Evolutionary conservation across 768 basidiomycete genomes (phyloP).

Genomic region (Udeniomyces megalosporus): DNA sequence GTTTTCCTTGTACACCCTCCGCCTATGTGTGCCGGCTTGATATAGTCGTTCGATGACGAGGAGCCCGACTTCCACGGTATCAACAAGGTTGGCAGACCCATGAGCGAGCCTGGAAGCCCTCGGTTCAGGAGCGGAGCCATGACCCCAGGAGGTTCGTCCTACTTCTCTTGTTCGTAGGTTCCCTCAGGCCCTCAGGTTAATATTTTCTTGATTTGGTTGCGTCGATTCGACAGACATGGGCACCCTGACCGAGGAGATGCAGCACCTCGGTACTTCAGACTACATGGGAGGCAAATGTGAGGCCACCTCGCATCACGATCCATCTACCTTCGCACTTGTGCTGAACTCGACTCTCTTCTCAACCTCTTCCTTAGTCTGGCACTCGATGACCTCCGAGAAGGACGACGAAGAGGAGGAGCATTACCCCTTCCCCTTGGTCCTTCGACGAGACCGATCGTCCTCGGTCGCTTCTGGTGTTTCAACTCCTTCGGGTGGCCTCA

Average conservation of each 20-base stretch:
- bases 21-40: no score
- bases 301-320: no score
- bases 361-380: slow-evolving; percentile 23
- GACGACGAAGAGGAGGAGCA: slow-evolving; percentile 61
- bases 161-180: neutral
- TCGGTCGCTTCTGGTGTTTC: slow-evolving; percentile 43
- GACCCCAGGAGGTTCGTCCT: slow-evolving; percentile 49
- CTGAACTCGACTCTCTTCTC: neutral
- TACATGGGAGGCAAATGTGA: slow-evolving; percentile 44
- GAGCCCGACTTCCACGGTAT: slow-evolving; percentile 42
- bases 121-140: slow-evolving; percentile 60
- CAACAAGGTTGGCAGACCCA: slow-evolving; percentile 43
- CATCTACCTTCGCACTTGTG: slow-evolving; percentile 46
- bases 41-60: slow-evolving; percentile 32
- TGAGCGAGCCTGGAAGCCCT: slow-evolving; percentile 76
- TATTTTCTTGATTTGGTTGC: neutral
- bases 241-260: slow-evolving; percentile 72
- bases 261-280: slow-evolving; percentile 49
- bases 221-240: slow-evolving; percentile 45
- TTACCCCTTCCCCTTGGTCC: slow-evolving; percentile 32
- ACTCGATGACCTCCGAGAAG: slow-evolving; percentile 35
- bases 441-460: slow-evolving; percentile 27
- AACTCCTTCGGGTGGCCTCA: slow-evolving; percentile 8
- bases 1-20: neutral
- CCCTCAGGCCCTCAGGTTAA: no score